Evolutionary conservation across 2,329 filamentous ascomycete genomes (phyloP).

Genomic region (Verticillium alfalfae): DNA sequence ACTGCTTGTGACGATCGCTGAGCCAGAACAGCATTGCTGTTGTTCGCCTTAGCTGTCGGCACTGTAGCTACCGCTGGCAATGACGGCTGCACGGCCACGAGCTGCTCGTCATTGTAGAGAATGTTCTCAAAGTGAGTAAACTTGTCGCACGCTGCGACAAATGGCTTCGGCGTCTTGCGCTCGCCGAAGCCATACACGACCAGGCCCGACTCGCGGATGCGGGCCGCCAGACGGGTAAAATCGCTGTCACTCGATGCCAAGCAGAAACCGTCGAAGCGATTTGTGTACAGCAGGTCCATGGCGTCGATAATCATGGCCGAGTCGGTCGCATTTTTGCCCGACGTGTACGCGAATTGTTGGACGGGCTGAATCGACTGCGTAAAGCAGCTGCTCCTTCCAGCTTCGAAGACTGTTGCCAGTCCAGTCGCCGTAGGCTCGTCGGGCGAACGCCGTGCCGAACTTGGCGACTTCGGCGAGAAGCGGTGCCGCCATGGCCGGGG

Average conservation of each 20-base stretch:
- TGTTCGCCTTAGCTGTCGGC: background rate
- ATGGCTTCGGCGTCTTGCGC: conserved; percentile 21
- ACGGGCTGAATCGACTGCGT: conserved; percentile 21
- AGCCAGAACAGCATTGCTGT: background rate
- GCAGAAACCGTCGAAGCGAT: conserved; percentile 20
- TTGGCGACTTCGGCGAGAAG: conserved; percentile 24
- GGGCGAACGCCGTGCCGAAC: conserved; percentile 22
- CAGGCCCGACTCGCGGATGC: conserved; percentile 24
- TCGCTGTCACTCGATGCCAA: conserved; percentile 24
- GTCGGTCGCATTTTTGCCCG: conserved; percentile 27
- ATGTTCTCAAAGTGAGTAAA: conserved; percentile 21
- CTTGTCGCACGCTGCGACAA: conserved; percentile 25
- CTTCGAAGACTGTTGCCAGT: conserved; percentile 15
- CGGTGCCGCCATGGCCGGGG: conserved; percentile 9
- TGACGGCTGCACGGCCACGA: background rate
- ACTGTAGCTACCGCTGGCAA: background rate
- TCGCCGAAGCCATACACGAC: conserved; percentile 27
- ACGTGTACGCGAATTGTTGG: conserved; percentile 28
- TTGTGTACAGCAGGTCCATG: conserved; percentile 27
- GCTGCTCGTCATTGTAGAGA: conserved; percentile 1
- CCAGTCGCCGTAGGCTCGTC: conserved; percentile 28
- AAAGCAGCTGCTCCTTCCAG: conserved; percentile 24
- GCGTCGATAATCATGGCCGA: conserved; percentile 29
- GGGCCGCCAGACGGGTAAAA: conserved; percentile 25
- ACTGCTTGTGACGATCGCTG: background rate